phyloP scores from a whole-genome alignment of 805 yeast species.

The Ogataea nitratoaversa region DNA sequence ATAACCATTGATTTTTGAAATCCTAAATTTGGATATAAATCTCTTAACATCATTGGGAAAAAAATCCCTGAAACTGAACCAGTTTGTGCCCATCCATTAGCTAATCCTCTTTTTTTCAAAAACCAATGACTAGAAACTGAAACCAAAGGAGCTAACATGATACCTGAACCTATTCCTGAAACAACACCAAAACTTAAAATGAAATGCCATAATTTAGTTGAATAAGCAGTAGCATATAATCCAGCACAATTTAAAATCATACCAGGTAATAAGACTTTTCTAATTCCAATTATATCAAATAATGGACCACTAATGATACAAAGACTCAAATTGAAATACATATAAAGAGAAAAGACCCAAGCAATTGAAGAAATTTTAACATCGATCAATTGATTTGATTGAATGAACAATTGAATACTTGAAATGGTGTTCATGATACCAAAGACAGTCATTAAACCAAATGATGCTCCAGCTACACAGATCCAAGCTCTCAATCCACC shows the following conservation, averaged over 20 bases:
- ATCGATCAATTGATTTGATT: conserved; percentile 50
- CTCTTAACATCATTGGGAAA: conserved; percentile 50
- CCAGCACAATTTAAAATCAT: conserved; percentile 45
- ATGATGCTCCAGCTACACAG: conserved; percentile 52
- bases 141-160: conserved; percentile 57
- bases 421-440: conserved; percentile 61
- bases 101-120: conserved; percentile 52
- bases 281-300: conserved; percentile 61
- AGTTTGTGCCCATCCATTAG: conserved; percentile 45
- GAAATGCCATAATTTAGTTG: conserved; percentile 50
- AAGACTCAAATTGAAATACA: conserved; percentile 45
- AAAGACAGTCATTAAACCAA: conserved; percentile 51
- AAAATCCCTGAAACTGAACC: conserved; percentile 52
- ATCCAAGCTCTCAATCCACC: conserved; percentile 59
- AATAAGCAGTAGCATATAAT: conserved; percentile 47
- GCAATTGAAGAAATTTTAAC: conserved; percentile 47
- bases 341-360: conserved; percentile 63
- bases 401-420: conserved; percentile 57
- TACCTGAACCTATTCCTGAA: conserved; percentile 57
- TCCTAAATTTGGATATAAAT: conserved; percentile 46
- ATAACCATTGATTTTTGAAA: conserved; percentile 52
- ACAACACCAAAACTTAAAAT: conserved; percentile 55
- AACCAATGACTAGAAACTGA: conserved; percentile 70
- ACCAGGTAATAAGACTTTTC: conserved; percentile 42
- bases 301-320: conserved; percentile 41